Conservation (phyloP, 345 rosid species). For the Isatis tinctoria region DNA sequence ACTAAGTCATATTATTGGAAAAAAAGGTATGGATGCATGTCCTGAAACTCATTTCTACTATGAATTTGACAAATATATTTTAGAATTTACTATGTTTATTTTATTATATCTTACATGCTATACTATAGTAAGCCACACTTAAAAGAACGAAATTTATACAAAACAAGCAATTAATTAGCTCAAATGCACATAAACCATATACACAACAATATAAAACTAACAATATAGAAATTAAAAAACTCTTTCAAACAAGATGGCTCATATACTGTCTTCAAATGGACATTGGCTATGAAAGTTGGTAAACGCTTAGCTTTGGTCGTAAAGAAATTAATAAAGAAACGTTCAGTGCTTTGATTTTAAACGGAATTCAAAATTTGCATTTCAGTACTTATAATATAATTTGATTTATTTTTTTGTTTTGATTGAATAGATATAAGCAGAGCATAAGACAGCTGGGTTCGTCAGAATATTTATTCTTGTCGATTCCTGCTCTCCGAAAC, state of each 20-base stretch:
- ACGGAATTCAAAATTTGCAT: neutral
- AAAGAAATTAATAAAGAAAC: neutral
- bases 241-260: neutral
- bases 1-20: too few species aligned
- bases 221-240: neutral
- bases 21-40: too few species aligned
- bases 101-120: too few species aligned
- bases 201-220: neutral
- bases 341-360: neutral
- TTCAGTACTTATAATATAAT: neutral
- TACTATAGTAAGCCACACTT: neutral
- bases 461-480: conserved; percentile 20
- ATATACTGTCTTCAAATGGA: neutral
- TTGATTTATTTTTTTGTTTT: neutral
- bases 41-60: too few species aligned
- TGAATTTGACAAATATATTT: too few species aligned
- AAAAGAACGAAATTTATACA: neutral
- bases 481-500: conserved; percentile 31
- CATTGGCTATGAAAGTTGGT: neutral
- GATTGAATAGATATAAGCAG: neutral
- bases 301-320: neutral
- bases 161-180: neutral
- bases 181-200: neutral
- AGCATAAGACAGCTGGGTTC: conserved; percentile 28
- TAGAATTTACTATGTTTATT: too few species aligned